A percentile compares a stretch with the other conserved stretches of the same genome.
These are phyloP conservation scores for Desmodesmus armatus DNA, from an alignment of 139 green algal species.

Conservation along the genomic window DNA sequence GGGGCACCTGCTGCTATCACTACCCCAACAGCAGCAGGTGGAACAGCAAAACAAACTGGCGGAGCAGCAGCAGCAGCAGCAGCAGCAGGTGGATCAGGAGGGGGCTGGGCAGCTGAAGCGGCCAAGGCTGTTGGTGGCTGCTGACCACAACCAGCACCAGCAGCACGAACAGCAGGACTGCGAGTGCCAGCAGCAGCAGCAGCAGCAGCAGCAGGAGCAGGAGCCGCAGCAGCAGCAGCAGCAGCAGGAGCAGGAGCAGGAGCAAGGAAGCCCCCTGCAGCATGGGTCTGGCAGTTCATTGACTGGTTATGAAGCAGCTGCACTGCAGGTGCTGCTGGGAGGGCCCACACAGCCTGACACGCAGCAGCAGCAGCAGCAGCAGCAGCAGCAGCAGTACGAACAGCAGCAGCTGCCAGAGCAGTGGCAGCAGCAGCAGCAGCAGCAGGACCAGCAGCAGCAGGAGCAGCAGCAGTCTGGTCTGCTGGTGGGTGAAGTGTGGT, in stretches of 20 bases:
- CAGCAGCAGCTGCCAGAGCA: neutral
- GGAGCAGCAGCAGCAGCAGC: conserved; percentile 5
- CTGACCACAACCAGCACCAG: conserved; percentile 4
- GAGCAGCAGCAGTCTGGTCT: neutral
- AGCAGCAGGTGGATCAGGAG: neutral
- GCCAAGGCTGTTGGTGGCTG: neutral
- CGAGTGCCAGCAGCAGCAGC: neutral
- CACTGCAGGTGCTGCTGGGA: neutral
- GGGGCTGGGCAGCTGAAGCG: too few relatives aligned
- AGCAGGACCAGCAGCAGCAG: neutral
- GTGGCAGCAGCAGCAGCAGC: neutral
- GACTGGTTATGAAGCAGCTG: too few relatives aligned
- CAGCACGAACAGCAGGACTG: conserved; percentile 15
- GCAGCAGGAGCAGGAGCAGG: neutral
- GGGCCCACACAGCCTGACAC: conserved; percentile 12
- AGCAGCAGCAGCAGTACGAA: neutral
- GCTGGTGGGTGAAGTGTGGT: neutral
- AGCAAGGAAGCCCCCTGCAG: neutral
- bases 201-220: neutral
- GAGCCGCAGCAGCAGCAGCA: neutral
- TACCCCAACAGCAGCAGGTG: neutral
- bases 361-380: neutral
- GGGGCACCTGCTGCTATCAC: neutral
- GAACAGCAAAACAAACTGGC: neutral
- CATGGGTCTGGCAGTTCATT: neutral